Evolutionary conservation across 2,329 filamentous ascomycete species (phyloP), one percentile per base, ranked within the genome.

Genomic region (Claviceps purpurea): DNA sequence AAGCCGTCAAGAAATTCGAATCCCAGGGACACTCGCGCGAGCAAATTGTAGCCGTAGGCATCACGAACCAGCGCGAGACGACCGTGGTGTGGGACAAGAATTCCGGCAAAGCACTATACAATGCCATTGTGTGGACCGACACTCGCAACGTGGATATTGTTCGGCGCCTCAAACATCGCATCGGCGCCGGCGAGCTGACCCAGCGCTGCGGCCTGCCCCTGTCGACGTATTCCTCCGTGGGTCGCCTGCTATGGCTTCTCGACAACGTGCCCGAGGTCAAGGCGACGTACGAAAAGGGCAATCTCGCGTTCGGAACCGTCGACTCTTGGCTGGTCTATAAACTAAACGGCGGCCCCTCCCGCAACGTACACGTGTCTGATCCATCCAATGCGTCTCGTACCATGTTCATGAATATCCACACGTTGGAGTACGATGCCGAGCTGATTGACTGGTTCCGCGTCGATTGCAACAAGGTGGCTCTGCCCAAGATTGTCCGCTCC

Each of bases 381-480:
- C 78, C 84, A 5, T 85, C 85, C 53, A 93, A 93, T 64, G 87
- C 87, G n/a, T 88, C 84, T 3, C 74, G 87, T 58, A 91, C 87
- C 44, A 89, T 90, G 87, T 89, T 93, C 68, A 87, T 90, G 81
- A 87, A 90, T 66, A 74, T 91, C 37, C 75, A 86, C 61, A 87
- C 79, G 1, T 73, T 89, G 45, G 68, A 88, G 59, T 93, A 91
- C 65, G 85, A 88, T 61, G 77, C 85, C 47, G 75, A 77, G 50
- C 75, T 90, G 48, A 71, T 90, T 34, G 74, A 84, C 47, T 91
- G 89, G 71, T 91, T 91, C 70, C 75, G 79, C 43, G 68, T 91
- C 44, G 83, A 90, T 64, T 70, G 72, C 52, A 77, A 72, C 47
- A 89, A 89, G 64, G 69, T 91, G 54, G 75, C 75, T 48, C 72